A percentile compares a stretch with the other conserved stretches of the same genome.
phyloP scores from a whole-genome alignment of 2,329 filamentous ascomycete genomes.

The Chaetomium sp. region DNA sequence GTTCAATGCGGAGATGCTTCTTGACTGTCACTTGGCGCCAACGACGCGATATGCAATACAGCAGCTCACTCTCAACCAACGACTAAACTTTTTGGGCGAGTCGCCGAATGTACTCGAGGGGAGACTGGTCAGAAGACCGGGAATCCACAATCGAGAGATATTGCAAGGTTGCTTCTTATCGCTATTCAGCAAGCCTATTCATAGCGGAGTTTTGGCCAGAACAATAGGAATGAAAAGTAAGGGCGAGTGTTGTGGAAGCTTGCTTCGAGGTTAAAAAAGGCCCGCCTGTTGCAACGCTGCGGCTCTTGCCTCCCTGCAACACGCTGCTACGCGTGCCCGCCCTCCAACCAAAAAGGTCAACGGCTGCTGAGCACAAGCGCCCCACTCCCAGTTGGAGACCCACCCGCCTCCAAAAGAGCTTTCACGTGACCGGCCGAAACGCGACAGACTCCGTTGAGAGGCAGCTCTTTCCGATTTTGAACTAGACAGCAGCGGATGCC shows the following conservation, averaged over 20 bases:
- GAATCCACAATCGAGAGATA: neutral
- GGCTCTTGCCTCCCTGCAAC: conserved; percentile 6
- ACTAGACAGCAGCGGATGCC: conserved; percentile 10
- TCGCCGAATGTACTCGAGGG: neutral
- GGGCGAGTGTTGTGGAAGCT: neutral
- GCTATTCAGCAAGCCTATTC: neutral
- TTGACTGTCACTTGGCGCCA: neutral
- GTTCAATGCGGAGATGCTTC: neutral
- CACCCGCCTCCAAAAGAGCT: neutral
- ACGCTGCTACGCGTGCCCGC: neutral
- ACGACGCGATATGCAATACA: neutral
- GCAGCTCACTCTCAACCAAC: neutral
- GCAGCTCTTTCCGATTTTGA: conserved; percentile 13
- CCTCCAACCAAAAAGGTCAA: no score
- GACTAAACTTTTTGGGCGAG: neutral
- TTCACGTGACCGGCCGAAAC: conserved; percentile 16
- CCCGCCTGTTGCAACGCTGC: neutral
- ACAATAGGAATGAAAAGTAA: conserved; percentile 2
- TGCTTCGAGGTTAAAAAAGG: conserved; percentile 7
- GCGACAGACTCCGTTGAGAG: conserved; percentile 18
- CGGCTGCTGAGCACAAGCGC: neutral
- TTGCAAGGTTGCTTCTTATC: neutral
- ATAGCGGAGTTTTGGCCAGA: neutral
- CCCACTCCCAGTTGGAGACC: neutral
- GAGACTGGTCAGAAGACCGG: neutral